These are phyloP conservation scores for Phytophthora syringae DNA, from an alignment of 352 stramenopile genomes.

Conservation along the genomic window DNA sequence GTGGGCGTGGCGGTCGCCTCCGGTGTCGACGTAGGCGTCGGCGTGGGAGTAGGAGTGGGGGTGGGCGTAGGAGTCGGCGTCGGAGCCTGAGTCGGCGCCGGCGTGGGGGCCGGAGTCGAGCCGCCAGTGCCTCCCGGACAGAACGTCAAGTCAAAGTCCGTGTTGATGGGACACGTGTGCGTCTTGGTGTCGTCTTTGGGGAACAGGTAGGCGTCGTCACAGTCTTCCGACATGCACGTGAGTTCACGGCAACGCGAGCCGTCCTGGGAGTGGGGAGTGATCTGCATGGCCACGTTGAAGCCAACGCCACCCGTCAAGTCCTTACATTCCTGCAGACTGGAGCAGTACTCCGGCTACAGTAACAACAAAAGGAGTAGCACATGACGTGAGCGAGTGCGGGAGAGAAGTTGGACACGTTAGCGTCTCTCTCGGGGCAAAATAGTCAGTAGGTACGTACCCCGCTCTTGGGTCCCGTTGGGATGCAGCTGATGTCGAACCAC, in stretches of 20 bases:
- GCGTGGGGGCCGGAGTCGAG: constrained; percentile 17
- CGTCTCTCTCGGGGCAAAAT: constrained; percentile 7
- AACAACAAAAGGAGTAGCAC: background rate
- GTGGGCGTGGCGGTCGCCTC: constrained; percentile 48
- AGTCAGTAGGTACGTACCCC: constrained; percentile 47
- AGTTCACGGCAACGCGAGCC: constrained; percentile 54
- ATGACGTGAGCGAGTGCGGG: constrained; percentile 22
- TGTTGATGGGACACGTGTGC: constrained; percentile 50
- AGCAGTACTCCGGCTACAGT: constrained; percentile 60
- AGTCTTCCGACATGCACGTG: constrained; percentile 61
- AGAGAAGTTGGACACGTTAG: constrained; percentile 1
- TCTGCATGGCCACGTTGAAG: constrained; percentile 77
- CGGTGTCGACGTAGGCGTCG: constrained; percentile 37
- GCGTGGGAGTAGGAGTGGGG: constrained; percentile 34
- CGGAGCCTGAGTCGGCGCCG: no score
- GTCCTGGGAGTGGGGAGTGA: constrained; percentile 43
- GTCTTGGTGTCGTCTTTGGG: constrained; percentile 82
- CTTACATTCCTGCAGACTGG: constrained; percentile 60
- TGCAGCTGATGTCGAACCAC: constrained; percentile 83
- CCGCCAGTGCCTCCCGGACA: constrained; percentile 53
- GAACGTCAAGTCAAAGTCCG: constrained; percentile 70
- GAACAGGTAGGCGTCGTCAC: constrained; percentile 65
- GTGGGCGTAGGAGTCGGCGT: constrained; percentile 35
- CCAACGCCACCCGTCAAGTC: constrained; percentile 60
- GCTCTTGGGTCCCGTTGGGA: constrained; percentile 66